Evolutionary conservation across 1,284 basidiomycete species (phyloP), one percentile per base, ranked within the genome.

Genomic region (Somion occarium): DNA sequence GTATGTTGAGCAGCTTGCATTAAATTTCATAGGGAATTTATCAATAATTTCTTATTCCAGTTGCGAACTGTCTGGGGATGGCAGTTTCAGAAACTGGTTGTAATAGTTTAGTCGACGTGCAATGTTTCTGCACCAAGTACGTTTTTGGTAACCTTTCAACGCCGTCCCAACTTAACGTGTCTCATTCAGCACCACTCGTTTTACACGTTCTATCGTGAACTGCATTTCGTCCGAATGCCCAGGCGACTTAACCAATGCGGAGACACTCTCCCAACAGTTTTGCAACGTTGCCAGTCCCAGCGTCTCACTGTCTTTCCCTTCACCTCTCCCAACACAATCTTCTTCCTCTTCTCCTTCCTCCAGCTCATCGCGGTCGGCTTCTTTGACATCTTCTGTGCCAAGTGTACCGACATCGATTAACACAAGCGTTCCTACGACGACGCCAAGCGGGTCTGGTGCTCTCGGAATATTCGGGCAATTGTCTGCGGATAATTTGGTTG

Each of bases 71-170:
- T 46, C 51, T 66, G 11, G 58, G 49, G 3, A 44, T 62, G 13
- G 58, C 64, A 1, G 59, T 65, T 5, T 55, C 58, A 2, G 41
- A 57, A 19, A 55, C 57, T n/a, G 61, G 58, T 5, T 68, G 66
- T 53, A 49, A 52, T 44, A 65, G 62, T 48, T 19, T 64, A n/a
- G 57, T 59, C 4, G 63, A 66, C 24, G 60, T 65, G 11, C 56
- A 64, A 41, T 68, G 66, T 49, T 68, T 60, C 51, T 68, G 66
- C 49, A 46, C 47, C 37, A 64, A 62, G 62, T 64, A 51, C 53
- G 62, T 60, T 47, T 43, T 44, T 25, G 30, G n/a, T 27, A 12
- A 18, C n/a, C 37, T 30, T 18, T 30, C 9, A n/a, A 3, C 13
- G 15, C 19, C 42, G 39, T 15, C 20, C 4, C 42, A 18, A 39